phyloP scores from a whole-genome alignment of 331 rosid species.

The Malus hybrid region DNA sequence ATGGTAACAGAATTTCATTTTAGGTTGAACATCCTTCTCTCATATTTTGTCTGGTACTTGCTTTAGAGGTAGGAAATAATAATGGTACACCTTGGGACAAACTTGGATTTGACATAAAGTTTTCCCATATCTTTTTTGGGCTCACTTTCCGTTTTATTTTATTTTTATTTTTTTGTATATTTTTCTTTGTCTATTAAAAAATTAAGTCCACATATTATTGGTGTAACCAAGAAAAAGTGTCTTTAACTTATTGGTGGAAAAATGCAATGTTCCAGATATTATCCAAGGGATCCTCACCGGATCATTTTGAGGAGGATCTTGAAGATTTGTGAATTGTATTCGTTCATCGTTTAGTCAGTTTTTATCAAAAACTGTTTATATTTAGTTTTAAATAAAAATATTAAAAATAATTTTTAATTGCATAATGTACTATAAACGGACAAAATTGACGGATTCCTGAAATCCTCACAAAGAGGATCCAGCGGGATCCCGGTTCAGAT shows the following conservation, averaged over 20 bases:
- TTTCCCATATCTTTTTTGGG: not conserved
- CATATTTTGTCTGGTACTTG: slow-evolving; percentile 7
- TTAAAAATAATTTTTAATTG: too few relatives aligned
- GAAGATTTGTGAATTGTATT: too few relatives aligned
- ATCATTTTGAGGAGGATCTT: too few relatives aligned
- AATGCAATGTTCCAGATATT: not conserved
- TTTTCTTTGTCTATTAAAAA: not conserved
- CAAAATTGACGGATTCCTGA: too few relatives aligned
- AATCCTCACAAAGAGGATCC: too few relatives aligned
- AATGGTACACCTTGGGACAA: not conserved
- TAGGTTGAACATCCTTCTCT: slow-evolving; percentile 15
- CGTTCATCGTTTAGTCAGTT: too few relatives aligned
- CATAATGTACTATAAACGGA: too few relatives aligned
- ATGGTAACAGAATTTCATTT: slow-evolving; percentile 2
- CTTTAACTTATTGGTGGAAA: not conserved
- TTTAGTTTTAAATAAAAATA: too few relatives aligned
- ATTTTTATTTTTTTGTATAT: too few relatives aligned
- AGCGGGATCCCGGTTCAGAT: too few relatives aligned
- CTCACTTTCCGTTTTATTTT: not conserved
- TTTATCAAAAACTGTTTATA: too few relatives aligned
- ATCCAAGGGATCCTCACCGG: too few relatives aligned
- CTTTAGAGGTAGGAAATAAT: not conserved
- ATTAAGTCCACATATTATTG: not conserved
- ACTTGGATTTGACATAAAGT: not conserved
- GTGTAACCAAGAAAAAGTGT: not conserved